phyloP scores from a whole-genome alignment of 75 land plant genomes.

The Pinus taeda region DNA sequence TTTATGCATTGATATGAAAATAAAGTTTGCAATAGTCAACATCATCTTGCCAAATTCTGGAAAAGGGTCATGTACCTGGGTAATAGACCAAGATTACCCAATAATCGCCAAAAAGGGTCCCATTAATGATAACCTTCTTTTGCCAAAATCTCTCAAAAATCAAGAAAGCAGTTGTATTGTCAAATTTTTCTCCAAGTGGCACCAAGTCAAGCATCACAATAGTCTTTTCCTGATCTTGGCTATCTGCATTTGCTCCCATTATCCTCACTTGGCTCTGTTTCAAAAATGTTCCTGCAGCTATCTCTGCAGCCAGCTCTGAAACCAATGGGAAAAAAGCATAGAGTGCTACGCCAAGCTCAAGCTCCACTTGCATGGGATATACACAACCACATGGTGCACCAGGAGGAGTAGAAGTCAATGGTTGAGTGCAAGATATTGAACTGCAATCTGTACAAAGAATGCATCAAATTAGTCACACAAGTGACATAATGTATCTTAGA shows the following conservation, averaged over 20 bases:
- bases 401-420: constrained; percentile 56
- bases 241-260: constrained; percentile 78
- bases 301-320: constrained; percentile 71
- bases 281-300: constrained; percentile 51
- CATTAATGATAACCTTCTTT: constrained; percentile 47
- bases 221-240: constrained; percentile 51
- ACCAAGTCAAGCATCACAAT: constrained; percentile 66
- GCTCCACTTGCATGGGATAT: constrained; percentile 64
- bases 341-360: constrained; percentile 50
- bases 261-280: constrained; percentile 74
- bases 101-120: constrained; percentile 65
- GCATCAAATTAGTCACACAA: not conserved
- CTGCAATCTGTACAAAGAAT: constrained; percentile 48
- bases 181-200: constrained; percentile 51
- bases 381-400: constrained; percentile 87
- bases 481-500: not conserved
- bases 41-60: not conserved
- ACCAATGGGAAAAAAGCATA: constrained; percentile 84
- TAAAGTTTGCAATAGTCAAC: not conserved
- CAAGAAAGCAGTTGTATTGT: constrained; percentile 46
- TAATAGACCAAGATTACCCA: constrained; percentile 64
- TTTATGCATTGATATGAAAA: not conserved
- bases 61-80: constrained; percentile 54
- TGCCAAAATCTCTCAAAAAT: constrained; percentile 70
- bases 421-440: constrained; percentile 35